These are phyloP conservation scores for Phialocephala subalpina DNA, from an alignment of 2,329 filamentous ascomycete genomes.

Conservation along the genomic window DNA sequence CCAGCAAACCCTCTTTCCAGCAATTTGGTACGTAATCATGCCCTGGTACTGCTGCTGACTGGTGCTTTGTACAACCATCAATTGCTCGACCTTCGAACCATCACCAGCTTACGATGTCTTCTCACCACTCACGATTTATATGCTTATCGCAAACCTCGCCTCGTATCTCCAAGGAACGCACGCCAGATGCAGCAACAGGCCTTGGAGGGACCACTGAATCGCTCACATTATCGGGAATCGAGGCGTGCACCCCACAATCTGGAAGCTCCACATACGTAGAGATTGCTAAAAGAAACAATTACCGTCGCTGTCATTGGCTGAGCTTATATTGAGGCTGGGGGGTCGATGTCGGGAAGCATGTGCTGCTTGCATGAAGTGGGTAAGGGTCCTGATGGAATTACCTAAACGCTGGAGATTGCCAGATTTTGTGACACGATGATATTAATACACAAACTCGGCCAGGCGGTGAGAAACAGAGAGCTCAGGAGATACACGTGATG, in stretches of 20 bases:
- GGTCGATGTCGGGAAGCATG: conserved; percentile 3
- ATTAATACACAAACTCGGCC: conserved; percentile 3
- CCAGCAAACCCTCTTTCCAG: conserved; percentile 36
- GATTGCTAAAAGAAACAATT: conserved; percentile 37
- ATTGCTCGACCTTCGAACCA: conserved; percentile 25
- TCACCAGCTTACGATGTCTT: not conserved
- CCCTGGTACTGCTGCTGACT: conserved; percentile 19
- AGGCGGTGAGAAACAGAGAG: not conserved
- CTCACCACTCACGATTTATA: conserved; percentile 26
- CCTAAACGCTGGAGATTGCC: conserved; percentile 30
- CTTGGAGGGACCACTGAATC: not conserved
- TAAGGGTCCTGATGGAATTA: conserved; percentile 24
- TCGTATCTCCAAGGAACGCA: not conserved
- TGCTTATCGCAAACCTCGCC: conserved; percentile 30
- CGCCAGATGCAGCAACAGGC: not conserved
- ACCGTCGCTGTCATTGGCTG: conserved; percentile 21
- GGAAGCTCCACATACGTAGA: conserved; percentile 19
- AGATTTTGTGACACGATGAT: conserved; percentile 24
- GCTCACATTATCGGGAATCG: conserved; percentile 13
- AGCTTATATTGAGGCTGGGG: conserved; percentile 16
- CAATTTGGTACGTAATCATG: conserved; percentile 39
- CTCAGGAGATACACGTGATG: conserved; percentile 5
- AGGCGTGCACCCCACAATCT: conserved; percentile 32
- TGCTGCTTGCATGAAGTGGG: conserved; percentile 18
- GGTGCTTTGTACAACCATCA: conserved; percentile 17